Evolutionary conservation across 2,329 filamentous ascomycete species (phyloP).

Genomic region (Nemania sp.): DNA sequence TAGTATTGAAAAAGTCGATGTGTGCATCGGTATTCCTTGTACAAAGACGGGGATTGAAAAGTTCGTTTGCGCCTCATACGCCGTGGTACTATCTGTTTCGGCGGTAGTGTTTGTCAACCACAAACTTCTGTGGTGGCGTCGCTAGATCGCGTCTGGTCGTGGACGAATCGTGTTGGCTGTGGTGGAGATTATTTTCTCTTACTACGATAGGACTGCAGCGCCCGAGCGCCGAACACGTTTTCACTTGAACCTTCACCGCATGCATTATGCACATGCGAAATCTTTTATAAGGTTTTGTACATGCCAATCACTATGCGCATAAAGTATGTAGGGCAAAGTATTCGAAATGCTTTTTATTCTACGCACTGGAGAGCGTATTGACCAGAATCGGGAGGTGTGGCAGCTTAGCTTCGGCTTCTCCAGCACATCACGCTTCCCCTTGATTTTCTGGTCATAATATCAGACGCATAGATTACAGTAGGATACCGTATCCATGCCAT

Average conservation of each 20-base stretch:
- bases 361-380: too few species aligned
- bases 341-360: too few species aligned
- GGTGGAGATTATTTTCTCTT: conserved; percentile 13
- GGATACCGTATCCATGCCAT: conserved; percentile 7
- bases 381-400: not conserved
- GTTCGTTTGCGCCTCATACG: not conserved
- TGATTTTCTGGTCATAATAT: not conserved
- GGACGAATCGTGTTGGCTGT: conserved; percentile 9
- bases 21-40: conserved; percentile 1
- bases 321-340: too few species aligned
- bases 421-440: not conserved
- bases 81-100: not conserved
- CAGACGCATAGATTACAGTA: conserved; percentile 11
- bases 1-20: too few species aligned
- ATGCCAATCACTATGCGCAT: not conserved
- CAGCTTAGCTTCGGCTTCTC: not conserved
- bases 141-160: conserved; percentile 14
- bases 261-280: not conserved
- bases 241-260: conserved; percentile 15
- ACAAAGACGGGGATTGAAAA: too few species aligned
- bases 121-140: conserved; percentile 13
- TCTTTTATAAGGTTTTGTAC: not conserved
- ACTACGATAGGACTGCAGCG: not conserved
- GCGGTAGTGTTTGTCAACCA: conserved; percentile 8
- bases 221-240: conserved; percentile 24